Percentiles rank a stretch among this genome's conserved stretches.
Evolutionary conservation across 352 stramenopile species (phyloP).

Genomic region (Globisporangium polare): DNA sequence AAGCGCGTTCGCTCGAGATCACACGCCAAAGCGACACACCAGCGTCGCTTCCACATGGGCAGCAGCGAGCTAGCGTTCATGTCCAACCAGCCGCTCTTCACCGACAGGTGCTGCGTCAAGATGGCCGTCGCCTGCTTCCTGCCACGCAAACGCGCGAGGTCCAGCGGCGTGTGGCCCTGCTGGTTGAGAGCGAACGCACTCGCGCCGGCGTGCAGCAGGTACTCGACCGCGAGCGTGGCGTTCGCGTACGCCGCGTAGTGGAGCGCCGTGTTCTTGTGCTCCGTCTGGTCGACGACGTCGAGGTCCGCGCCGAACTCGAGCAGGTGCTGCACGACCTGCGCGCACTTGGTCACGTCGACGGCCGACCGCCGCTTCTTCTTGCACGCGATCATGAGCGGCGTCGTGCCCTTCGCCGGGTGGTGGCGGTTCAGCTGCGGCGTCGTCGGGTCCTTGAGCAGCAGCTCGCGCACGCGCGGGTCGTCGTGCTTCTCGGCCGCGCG

Average conservation of each 20-base stretch:
- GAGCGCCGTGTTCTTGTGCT: constrained; percentile 54
- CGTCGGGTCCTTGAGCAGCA: constrained; percentile 14
- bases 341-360: not conserved
- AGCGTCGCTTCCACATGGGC: constrained; percentile 59
- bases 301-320: constrained; percentile 56
- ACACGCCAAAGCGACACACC: constrained; percentile 53
- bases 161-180: constrained; percentile 51
- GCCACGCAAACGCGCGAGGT: constrained; percentile 49
- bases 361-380: constrained; percentile 25
- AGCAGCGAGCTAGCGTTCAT: constrained; percentile 34
- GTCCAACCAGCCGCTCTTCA: constrained; percentile 61
- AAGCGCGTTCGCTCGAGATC: constrained; percentile 33
- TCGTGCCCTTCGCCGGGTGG: constrained; percentile 50
- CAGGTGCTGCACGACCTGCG: constrained; percentile 42
- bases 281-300: constrained; percentile 28
- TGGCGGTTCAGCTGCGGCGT: constrained; percentile 24
- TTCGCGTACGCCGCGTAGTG: constrained; percentile 64
- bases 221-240: constrained; percentile 41
- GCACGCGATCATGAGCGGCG: constrained; percentile 66
- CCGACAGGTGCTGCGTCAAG: constrained; percentile 40
- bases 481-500: constrained; percentile 16
- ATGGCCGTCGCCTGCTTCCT: constrained; percentile 33
- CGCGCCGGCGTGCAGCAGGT: constrained; percentile 45
- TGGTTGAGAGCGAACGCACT: constrained; percentile 47
- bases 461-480: constrained; percentile 9